Evolutionary conservation across 2,329 filamentous ascomycete species (phyloP).

Genomic region (Diaporthe helianthi): DNA sequence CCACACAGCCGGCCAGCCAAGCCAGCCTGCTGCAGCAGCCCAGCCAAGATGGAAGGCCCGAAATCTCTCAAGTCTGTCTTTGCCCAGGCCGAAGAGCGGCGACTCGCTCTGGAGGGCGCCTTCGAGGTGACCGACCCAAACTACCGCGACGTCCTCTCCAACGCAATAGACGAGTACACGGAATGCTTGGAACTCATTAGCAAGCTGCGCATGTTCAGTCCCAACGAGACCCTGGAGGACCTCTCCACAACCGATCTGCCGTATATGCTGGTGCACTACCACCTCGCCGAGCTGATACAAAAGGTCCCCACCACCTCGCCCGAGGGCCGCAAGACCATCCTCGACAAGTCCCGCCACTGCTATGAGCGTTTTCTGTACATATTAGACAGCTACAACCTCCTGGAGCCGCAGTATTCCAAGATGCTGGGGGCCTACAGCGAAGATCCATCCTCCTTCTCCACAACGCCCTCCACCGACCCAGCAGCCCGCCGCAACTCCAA

Average conservation of each 20-base stretch:
- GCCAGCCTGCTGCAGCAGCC: background rate
- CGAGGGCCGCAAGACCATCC: constrained; percentile 64
- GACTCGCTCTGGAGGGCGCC: constrained; percentile 66
- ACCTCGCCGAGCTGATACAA: constrained; percentile 80
- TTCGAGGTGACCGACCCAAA: constrained; percentile 68
- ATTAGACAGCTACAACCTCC: constrained; percentile 79
- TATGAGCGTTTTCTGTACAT: constrained; percentile 82
- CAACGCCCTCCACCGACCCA: constrained; percentile 66
- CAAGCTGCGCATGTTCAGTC: constrained; percentile 82
- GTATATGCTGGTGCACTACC: constrained; percentile 80
- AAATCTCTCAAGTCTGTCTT: constrained; percentile 59
- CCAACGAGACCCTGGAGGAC: constrained; percentile 90
- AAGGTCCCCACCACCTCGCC: constrained; percentile 63
- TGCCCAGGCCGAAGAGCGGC: constrained; percentile 57
- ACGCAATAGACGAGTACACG: constrained; percentile 74
- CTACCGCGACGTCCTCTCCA: constrained; percentile 72
- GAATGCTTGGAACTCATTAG: constrained; percentile 74
- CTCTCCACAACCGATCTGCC: constrained; percentile 83
- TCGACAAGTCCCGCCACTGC: constrained; percentile 69
- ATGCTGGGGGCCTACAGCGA: constrained; percentile 78
- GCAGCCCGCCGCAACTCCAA: constrained; percentile 80
- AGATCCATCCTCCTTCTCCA: constrained; percentile 74
- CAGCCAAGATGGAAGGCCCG: constrained; percentile 49
- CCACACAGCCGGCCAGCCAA: too few species aligned
- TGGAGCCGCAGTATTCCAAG: constrained; percentile 69